Conservation (phyloP, 768 basidiomycete genomes). For the Hebeloma cylindrosporum region DNA sequence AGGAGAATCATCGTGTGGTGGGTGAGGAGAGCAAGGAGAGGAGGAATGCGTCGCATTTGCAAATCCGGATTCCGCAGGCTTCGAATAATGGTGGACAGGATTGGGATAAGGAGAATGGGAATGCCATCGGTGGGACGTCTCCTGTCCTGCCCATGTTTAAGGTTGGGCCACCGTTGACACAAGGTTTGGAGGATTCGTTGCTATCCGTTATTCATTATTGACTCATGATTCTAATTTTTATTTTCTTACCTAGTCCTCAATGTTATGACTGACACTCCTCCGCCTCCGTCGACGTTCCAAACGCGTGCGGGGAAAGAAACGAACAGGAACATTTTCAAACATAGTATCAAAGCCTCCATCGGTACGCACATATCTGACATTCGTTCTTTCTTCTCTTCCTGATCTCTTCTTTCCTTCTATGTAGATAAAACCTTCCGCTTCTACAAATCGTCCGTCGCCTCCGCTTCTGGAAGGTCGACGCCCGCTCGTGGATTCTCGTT, state of each 20-base stretch:
- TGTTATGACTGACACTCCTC: conserved; percentile 23
- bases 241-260: conserved; percentile 18
- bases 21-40: conserved; percentile 11
- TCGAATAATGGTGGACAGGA: conserved; percentile 1
- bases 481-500: conserved; percentile 43
- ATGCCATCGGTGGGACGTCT: conserved; percentile 23
- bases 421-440: conserved; percentile 68
- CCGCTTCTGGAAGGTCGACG: conserved; percentile 42
- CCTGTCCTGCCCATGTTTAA: conserved; percentile 29
- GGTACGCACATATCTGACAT: conserved; percentile 42
- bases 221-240: conserved; percentile 7
- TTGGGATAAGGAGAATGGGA: conserved; percentile 28
- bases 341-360: conserved; percentile 72
- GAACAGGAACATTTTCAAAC: conserved; percentile 51
- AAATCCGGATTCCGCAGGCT: conserved; percentile 19
- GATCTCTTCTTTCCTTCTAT: not conserved
- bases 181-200: conserved; percentile 30
- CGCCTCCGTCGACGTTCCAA: conserved; percentile 17
- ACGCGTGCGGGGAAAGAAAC: conserved; percentile 27
- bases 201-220: conserved; percentile 2
- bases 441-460: conserved; percentile 70
- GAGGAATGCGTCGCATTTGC: conserved; percentile 18
- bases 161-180: conserved; percentile 30
- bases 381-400: not conserved
- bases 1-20: conserved; percentile 6